A percentile compares a stretch with the other conserved stretches of the same genome.
phyloP scores from a whole-genome alignment of 2,329 filamentous ascomycete species.

The Phoma sp. region DNA sequence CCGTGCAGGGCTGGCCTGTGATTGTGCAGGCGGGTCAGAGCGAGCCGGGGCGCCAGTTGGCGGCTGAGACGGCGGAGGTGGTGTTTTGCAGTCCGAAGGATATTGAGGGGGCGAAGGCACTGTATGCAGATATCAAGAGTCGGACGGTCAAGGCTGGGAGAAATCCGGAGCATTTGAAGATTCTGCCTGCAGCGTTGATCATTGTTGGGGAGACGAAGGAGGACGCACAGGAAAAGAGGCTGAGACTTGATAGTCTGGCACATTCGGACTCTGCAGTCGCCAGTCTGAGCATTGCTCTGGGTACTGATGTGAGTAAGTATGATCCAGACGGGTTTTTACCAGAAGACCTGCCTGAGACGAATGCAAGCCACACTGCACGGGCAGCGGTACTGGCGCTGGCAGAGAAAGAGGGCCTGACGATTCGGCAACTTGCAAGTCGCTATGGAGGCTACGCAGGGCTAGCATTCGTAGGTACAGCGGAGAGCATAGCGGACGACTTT shows the following conservation, averaged over 20 bases:
- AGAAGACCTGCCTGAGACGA: constrained; percentile 55
- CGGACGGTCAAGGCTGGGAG: constrained; percentile 55
- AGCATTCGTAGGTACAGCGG: constrained; percentile 62
- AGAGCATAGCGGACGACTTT: constrained; percentile 68
- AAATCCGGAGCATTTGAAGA: constrained; percentile 64
- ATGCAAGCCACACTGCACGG: constrained; percentile 23
- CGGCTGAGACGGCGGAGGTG: constrained; percentile 60
- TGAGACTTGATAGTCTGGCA: constrained; percentile 53
- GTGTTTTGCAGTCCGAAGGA: constrained; percentile 60
- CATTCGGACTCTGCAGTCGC: constrained; percentile 67
- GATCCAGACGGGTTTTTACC: constrained; percentile 60
- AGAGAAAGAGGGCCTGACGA: constrained; percentile 68
- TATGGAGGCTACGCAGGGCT: constrained; percentile 66
- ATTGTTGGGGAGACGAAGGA: constrained; percentile 68
- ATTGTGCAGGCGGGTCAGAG: constrained; percentile 63
- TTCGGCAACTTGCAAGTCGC: constrained; percentile 64
- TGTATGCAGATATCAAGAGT: constrained; percentile 61
- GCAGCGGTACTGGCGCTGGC: constrained; percentile 22
- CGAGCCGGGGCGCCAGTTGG: constrained; percentile 59
- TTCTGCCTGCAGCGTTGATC: constrained; percentile 68
- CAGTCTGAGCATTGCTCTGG: constrained; percentile 66
- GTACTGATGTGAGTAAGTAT: constrained; percentile 64
- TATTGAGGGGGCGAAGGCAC: constrained; percentile 53
- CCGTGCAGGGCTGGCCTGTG: constrained; percentile 62
- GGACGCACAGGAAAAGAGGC: constrained; percentile 67